phyloP scores from a whole-genome alignment of 2,329 filamentous ascomycete species.

The Ophiostoma sp. region DNA sequence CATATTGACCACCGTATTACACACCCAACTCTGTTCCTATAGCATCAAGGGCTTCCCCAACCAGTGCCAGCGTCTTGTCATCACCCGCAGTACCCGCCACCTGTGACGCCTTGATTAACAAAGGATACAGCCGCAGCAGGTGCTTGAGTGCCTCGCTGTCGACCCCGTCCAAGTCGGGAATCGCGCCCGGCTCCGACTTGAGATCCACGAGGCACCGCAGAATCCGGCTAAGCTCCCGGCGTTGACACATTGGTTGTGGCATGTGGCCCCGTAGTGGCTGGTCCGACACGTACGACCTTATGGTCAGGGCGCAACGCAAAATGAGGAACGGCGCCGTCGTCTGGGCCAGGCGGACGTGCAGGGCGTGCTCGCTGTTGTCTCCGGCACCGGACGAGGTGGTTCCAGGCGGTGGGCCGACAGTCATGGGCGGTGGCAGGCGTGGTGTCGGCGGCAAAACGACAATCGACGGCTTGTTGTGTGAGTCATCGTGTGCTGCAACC shows the following conservation, averaged over 20 bases:
- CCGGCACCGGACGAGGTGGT: conserved; percentile 26
- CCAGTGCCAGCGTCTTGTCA: conserved; percentile 56
- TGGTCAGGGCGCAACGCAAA: conserved; percentile 72
- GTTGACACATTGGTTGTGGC: conserved; percentile 81
- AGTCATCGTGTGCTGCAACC: conserved; percentile 48
- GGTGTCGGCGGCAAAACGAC: conserved; percentile 49
- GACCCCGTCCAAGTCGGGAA: conserved; percentile 57
- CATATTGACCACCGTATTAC: neutral
- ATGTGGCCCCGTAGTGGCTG: conserved; percentile 85
- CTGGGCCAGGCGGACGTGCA: conserved; percentile 65
- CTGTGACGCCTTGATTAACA: conserved; percentile 65
- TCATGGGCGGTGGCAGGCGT: conserved; percentile 35
- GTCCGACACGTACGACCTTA: conserved; percentile 87
- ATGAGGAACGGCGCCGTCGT: conserved; percentile 80
- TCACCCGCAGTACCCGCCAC: conserved; percentile 61
- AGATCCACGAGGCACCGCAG: conserved; percentile 67
- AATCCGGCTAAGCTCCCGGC: conserved; percentile 74
- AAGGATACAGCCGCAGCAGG: conserved; percentile 75
- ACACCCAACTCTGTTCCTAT: conserved; percentile 58
- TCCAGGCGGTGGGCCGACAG: conserved; percentile 44
- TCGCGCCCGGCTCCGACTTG: conserved; percentile 67
- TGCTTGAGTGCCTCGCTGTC: conserved; percentile 68
- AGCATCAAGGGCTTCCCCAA: conserved; percentile 62
- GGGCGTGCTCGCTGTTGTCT: conserved; percentile 37
- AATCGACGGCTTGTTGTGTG: conserved; percentile 40